phyloP scores from a whole-genome alignment of 2,329 filamentous ascomycete species.

The Epichloe sylvatica region DNA sequence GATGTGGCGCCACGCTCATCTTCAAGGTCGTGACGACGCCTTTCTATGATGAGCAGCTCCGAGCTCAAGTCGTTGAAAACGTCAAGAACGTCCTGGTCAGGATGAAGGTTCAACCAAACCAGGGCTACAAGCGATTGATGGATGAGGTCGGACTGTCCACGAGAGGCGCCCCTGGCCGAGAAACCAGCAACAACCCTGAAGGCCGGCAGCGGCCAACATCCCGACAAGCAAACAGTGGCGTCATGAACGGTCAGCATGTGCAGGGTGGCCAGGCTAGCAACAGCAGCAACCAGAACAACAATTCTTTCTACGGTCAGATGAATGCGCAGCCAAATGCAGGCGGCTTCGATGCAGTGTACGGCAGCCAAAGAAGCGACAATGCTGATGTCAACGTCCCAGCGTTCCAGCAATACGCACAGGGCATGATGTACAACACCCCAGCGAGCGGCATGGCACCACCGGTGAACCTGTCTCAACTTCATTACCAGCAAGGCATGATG shows the following conservation, averaged over 20 bases:
- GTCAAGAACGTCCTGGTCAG: conserved; percentile 78
- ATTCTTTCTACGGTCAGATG: conserved; percentile 40
- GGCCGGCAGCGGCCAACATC: conserved; percentile 43
- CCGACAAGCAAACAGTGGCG: conserved; percentile 30
- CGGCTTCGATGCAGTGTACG: conserved; percentile 39
- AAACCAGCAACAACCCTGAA: conserved; percentile 29
- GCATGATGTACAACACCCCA: conserved; percentile 35
- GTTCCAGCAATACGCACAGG: conserved; percentile 38
- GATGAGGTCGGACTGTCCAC: conserved; percentile 89
- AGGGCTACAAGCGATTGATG: conserved; percentile 98
- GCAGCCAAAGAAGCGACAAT: conserved; percentile 37
- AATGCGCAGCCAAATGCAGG: conserved; percentile 25
- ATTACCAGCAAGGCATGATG: conserved; percentile 47
- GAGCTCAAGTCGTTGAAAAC: conserved; percentile 77
- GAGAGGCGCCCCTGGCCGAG: conserved; percentile 33
- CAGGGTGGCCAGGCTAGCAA: conserved; percentile 22
- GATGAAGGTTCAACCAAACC: conserved; percentile 83
- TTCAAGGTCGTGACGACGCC: conserved; percentile 98
- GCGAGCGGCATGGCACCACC: conserved; percentile 31
- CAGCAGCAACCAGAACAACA: conserved; percentile 16
- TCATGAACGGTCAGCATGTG: conserved; percentile 26
- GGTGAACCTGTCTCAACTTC: conserved; percentile 39
- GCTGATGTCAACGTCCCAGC: conserved; percentile 34
- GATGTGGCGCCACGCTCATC: conserved; percentile 86
- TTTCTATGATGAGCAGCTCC: conserved; percentile 88